phyloP scores from a whole-genome alignment of 2,329 filamentous ascomycete species.

The Paecilomyces variotii region DNA sequence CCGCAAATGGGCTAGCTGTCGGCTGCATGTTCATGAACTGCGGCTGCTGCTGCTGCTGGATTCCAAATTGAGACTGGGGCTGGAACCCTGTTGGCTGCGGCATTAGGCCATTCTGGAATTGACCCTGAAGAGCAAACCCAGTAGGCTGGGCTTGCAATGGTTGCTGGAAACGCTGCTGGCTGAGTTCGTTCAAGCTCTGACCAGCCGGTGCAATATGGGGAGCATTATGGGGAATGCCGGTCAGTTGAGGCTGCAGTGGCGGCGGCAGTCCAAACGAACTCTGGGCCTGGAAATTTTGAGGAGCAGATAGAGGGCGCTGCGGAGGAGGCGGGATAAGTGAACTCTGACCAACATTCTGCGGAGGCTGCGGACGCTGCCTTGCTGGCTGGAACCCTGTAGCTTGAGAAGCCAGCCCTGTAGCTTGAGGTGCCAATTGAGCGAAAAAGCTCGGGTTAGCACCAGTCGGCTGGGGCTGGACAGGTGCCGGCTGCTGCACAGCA shows the following conservation, averaged over 20 bases:
- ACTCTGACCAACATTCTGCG: constrained; percentile 52
- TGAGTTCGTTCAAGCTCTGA: constrained; percentile 68
- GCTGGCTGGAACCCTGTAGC: constrained; percentile 35
- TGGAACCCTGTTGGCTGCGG: constrained; percentile 42
- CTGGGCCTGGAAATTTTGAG: constrained; percentile 65
- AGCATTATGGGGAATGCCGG: constrained; percentile 54
- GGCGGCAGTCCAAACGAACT: constrained; percentile 65
- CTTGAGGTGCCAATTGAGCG: constrained; percentile 33
- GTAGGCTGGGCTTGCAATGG: constrained; percentile 57
- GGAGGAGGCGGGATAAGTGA: constrained; percentile 71
- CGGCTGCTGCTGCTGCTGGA: constrained; percentile 41
- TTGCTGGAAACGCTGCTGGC: constrained; percentile 58
- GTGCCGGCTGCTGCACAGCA: constrained; percentile 27
- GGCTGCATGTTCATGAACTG: constrained; percentile 38
- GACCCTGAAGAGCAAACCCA: constrained; percentile 44
- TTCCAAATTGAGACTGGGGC: constrained; percentile 38
- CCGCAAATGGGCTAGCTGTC: constrained; percentile 27
- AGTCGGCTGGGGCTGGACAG: constrained; percentile 31
- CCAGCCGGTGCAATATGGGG: constrained; percentile 61
- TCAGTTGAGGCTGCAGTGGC: constrained; percentile 75
- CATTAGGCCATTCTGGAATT: constrained; percentile 34
- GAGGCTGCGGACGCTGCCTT: constrained; percentile 63
- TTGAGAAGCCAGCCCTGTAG: constrained; percentile 22
- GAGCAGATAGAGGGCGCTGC: constrained; percentile 75
- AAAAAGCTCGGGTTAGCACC: constrained; percentile 44